Evolutionary conservation across 2,329 filamentous ascomycete species (phyloP).

Genomic region (Paecilomyces sp.): DNA sequence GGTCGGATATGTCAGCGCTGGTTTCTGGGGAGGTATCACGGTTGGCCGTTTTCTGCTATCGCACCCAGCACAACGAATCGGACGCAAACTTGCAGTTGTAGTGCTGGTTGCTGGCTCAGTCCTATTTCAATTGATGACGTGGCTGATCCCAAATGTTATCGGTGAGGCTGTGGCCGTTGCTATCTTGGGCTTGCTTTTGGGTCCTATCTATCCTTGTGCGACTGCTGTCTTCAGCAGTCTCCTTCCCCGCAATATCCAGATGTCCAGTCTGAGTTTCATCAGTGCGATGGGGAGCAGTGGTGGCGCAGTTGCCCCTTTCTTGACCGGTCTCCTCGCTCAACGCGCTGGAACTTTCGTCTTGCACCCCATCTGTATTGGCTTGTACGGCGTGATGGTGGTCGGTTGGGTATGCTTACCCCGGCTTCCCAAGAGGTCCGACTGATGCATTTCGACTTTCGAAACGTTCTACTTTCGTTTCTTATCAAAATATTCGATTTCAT

Average conservation of each 20-base stretch:
- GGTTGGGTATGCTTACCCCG: slow-evolving; percentile 48
- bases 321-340: slow-evolving; percentile 43
- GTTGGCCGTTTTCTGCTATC: slow-evolving; percentile 66
- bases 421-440: slow-evolving; percentile 44
- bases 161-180: slow-evolving; percentile 60
- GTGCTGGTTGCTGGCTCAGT: slow-evolving; percentile 54
- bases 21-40: slow-evolving; percentile 65
- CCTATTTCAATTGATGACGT: slow-evolving; percentile 67
- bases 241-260: slow-evolving; percentile 31
- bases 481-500: neutral
- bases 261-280: slow-evolving; percentile 31
- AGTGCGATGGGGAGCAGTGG: slow-evolving; percentile 36
- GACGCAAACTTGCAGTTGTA: slow-evolving; percentile 65
- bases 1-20: slow-evolving; percentile 73
- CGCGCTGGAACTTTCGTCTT: slow-evolving; percentile 41
- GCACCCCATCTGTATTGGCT: slow-evolving; percentile 49
- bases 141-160: slow-evolving; percentile 69
- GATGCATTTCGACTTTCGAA: slow-evolving; percentile 6
- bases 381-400: slow-evolving; percentile 48
- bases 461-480: neutral
- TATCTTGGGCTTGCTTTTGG: slow-evolving; percentile 66
- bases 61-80: slow-evolving; percentile 57
- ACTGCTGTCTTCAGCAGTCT: slow-evolving; percentile 22
- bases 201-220: slow-evolving; percentile 72
- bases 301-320: slow-evolving; percentile 38